These are phyloP conservation scores for Trichoderma hamatum DNA, from an alignment of 2,329 filamentous ascomycete genomes.

Conservation along the genomic window DNA sequence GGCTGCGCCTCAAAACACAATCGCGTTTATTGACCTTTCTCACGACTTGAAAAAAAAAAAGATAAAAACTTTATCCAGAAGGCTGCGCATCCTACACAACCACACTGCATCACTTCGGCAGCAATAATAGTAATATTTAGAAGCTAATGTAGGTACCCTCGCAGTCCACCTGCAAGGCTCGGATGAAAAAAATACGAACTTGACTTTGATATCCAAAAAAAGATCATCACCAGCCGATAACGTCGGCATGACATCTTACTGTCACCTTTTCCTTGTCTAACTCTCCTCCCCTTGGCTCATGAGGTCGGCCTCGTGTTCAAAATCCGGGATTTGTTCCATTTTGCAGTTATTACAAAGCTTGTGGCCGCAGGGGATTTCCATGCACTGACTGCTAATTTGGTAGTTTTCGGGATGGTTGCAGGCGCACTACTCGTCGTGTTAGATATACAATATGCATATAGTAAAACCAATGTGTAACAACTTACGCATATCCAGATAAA, in stretches of 20 bases:
- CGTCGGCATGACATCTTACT: neutral
- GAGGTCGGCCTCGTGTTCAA: neutral
- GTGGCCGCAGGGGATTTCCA: constrained; percentile 20
- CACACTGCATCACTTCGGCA: neutral
- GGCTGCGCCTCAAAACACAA: constrained; percentile 12
- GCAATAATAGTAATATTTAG: neutral
- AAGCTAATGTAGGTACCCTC: neutral
- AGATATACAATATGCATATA: neutral
- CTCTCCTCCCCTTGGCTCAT: neutral
- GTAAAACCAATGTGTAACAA: neutral
- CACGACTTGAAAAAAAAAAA: neutral
- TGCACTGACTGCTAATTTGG: constrained; percentile 5
- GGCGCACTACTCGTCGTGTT: constrained; percentile 29
- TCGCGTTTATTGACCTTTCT: neutral
- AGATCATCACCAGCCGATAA: neutral
- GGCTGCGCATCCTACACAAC: neutral
- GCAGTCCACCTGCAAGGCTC: neutral
- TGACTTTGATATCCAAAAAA: neutral
- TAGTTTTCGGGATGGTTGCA: constrained; percentile 26
- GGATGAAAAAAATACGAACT: neutral
- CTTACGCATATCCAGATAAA: constrained; percentile 41
- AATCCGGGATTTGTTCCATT: constrained; percentile 9
- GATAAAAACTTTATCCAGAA: neutral
- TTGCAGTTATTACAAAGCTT: constrained; percentile 12
- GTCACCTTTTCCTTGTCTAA: neutral